Conservation (phyloP, 176 grass and related monocot genomes). For the Juncus inflexus region DNA sequence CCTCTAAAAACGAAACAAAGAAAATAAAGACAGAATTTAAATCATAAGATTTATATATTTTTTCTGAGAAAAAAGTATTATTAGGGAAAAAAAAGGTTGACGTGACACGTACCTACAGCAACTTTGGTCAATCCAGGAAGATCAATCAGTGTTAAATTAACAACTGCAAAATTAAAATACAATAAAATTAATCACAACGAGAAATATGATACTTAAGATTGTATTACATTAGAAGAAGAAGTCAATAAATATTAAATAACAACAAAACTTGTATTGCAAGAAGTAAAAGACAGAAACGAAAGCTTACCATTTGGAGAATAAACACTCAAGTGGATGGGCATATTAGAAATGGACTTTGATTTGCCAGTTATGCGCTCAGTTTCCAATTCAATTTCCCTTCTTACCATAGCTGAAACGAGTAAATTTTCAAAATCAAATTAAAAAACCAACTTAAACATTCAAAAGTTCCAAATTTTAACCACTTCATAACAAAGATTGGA, state of each 20-base stretch:
- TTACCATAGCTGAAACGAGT: slow-evolving; percentile 74
- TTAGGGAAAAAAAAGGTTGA: neutral
- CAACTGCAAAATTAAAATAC: slow-evolving; percentile 58
- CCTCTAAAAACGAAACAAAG: slow-evolving; percentile 50
- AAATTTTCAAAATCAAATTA: slow-evolving; percentile 14
- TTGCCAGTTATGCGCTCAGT: slow-evolving; percentile 98
- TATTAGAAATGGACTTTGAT: slow-evolving; percentile 95
- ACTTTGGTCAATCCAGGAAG: slow-evolving; percentile 98
- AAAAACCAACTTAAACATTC: neutral
- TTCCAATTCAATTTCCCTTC: slow-evolving; percentile 92
- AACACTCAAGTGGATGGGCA: slow-evolving; percentile 97
- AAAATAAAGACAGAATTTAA: slow-evolving; percentile 1
- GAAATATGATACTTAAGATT: slow-evolving; percentile 10
- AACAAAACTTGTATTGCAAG: neutral
- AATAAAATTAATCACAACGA: slow-evolving; percentile 31
- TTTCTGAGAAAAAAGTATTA: slow-evolving; percentile 19
- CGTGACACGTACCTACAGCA: slow-evolving; percentile 69
- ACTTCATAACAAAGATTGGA: neutral
- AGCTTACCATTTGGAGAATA: slow-evolving; percentile 89
- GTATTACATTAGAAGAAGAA: slow-evolving; percentile 51
- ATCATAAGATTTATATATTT: slow-evolving; percentile 4
- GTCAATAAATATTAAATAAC: slow-evolving; percentile 24
- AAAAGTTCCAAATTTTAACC: neutral
- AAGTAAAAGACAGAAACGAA: neutral
- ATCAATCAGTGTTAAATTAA: slow-evolving; percentile 98